Base-by-base conservation (phyloP, 768 basidiomycete species). In the Amanita subjunquillea region DNA sequence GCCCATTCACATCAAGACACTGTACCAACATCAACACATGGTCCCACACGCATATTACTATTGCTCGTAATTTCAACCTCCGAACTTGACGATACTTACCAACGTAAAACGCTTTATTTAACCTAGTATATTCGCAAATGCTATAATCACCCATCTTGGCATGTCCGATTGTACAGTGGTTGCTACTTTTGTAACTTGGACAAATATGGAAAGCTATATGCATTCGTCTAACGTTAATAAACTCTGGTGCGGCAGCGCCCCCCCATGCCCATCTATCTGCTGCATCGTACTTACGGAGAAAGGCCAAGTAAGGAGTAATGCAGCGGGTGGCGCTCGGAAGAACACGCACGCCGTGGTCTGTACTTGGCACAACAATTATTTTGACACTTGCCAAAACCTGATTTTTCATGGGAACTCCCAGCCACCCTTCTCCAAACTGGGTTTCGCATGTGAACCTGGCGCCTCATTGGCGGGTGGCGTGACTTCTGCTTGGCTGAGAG, bases 1-100 rank as follows among this genome's bases (percentile, higher is more conserved):
- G 13, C 25, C 30, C 44, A 46, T 17, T 46, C 29, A 30, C 44
- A 48, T 37, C 47, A 37, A 37, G 20, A 36, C 47, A 48, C 37
- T 48, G 47, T 48, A 48, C 47, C 37, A 48, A 37, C 37, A 48
- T 48, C 47, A 37, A 36, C 47, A 46, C 47, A 48, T 32, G 23
- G 22, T 25, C 17, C 22, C 47, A 13, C 20, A 20, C 25, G 25
- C 37, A 25, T 13, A 23, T 9, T 46, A 32, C 29, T 46, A 6
- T 17, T 46, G 30, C 29, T 29, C 4, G 34, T 46, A 46, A 32
- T 46, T 5, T 32, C 9, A 29, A 17, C 29, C 17, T n/a, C 44
- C 44, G 44, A 46, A 20, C 44, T 48, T 48, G 30, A 48, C 36
- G 20, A 48, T 32, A 48, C 46, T 30, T 37, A 48, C 34, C 37